Conservation (phyloP, 2,329 filamentous ascomycete genomes). For the Talaromyces rugulosus region DNA sequence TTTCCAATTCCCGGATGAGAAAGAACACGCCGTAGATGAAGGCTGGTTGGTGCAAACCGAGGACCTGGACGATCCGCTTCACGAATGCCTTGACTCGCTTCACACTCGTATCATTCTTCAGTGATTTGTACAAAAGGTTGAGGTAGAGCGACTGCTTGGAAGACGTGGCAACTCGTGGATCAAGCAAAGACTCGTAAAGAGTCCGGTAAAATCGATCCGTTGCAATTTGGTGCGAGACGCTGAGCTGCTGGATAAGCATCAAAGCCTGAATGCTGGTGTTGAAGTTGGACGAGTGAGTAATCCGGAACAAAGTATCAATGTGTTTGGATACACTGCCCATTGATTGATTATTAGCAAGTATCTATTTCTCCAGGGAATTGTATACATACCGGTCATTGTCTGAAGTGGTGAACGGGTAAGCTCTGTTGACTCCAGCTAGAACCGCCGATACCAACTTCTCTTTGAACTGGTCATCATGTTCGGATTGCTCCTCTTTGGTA, state of each 20-base stretch:
- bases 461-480: conserved; percentile 63
- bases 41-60: conserved; percentile 83
- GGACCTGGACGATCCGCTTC: conserved; percentile 84
- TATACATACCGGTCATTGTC: conserved; percentile 65
- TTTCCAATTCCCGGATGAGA: conserved; percentile 74
- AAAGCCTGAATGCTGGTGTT: conserved; percentile 96
- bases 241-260: conserved; percentile 90
- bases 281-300: conserved; percentile 97
- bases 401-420: conserved; percentile 84
- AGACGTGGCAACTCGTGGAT: conserved; percentile 80
- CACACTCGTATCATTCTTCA: conserved; percentile 86
- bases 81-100: conserved; percentile 93
- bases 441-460: conserved; percentile 93
- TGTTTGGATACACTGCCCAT: conserved; percentile 69
- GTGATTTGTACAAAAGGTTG: conserved; percentile 80
- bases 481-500: conserved; percentile 27
- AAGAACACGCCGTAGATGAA: conserved; percentile 94
- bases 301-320: conserved; percentile 88
- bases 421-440: conserved; percentile 89
- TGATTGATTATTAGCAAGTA: conserved; percentile 16
- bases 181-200: conserved; percentile 88
- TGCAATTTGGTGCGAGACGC: conserved; percentile 71
- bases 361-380: background rate
- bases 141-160: conserved; percentile 96
- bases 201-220: conserved; percentile 92